Evolutionary conservation across 2,329 filamentous ascomycete genomes (phyloP), one percentile per base, ranked within the genome.

Genomic region (Trichophyton schoenleinii): DNA sequence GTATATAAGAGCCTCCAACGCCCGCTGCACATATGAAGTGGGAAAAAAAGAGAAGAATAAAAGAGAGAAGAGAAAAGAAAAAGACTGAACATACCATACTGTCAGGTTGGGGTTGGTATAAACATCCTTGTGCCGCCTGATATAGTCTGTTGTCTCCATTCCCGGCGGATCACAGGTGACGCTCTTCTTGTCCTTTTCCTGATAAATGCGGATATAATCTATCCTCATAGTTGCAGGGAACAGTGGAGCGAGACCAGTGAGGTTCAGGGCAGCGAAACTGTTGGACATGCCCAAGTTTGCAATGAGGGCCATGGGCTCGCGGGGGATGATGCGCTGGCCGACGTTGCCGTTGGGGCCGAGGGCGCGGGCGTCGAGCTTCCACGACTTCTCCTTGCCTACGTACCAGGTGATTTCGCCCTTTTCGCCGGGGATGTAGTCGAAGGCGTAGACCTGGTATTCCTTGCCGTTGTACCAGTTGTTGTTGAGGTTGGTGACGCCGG

Each of bases 121-220:
- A 2, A 83, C 79, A 61, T 80, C 77, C 1, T 78, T 77, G 67
- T 89, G 86, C 0, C 79, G 73, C 57, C 75, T 74, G 69, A 89
- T 89, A 70, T 89, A 89, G 1, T 78, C 69, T 0, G 86, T 88
- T 0, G 86, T 89, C 61, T 81, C 80, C 68, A 84, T 88, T 0
- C 81, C 85, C 0, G 77, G 76, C 2, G 86, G 86, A 72, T 89
- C 86, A 70, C 86, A 89, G 15, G 85, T 87, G 58, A 87, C 68
- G 44, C 78, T 78, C 67, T 80, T 77, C 11, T 78, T 75, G 59
- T 81, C 79, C 13, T 80, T 78, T 64, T 85, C 81, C 70, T 88
- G 85, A 68, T 88, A 88, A 58, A 88, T 86, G 13, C 86, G 81
- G 60, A 89, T 78, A 69, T 87, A 88, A 71, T 88, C 86, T 62